Evolutionary conservation across 345 rosid genomes (phyloP).

Genomic region (Cardamine occulta): DNA sequence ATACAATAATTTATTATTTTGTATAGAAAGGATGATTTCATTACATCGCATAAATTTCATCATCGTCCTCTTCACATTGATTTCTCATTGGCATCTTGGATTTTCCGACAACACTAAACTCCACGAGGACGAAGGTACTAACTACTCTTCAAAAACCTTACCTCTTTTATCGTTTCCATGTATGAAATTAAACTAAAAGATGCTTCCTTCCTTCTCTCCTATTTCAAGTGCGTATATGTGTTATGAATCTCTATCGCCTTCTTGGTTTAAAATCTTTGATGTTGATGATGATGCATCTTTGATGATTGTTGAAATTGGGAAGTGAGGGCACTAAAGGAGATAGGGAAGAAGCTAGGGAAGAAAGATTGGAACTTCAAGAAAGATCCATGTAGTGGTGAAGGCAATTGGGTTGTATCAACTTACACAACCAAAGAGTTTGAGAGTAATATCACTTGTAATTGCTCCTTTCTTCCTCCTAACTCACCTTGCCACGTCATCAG

Average conservation of each 20-base stretch:
- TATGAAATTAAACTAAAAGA: no score
- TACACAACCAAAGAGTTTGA: conserved; percentile 49
- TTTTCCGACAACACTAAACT: conserved; percentile 35
- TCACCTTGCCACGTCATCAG: conserved; percentile 68
- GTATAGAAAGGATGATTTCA: conserved; percentile 11
- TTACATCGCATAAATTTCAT: conserved; percentile 16
- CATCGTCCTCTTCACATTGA: conserved; percentile 34
- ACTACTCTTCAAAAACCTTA: neutral
- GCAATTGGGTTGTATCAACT: conserved; percentile 51
- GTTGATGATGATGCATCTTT: neutral
- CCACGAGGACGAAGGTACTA: conserved; percentile 42
- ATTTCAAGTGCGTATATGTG: neutral
- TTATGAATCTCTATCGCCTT: no score
- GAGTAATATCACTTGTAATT: conserved; percentile 64
- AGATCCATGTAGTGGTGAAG: conserved; percentile 81
- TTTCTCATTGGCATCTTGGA: conserved; percentile 21
- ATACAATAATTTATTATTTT: conserved; percentile 23
- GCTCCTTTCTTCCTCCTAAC: conserved; percentile 45
- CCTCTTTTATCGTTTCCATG: neutral
- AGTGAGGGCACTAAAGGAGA: conserved; percentile 70
- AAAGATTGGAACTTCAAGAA: conserved; percentile 68
- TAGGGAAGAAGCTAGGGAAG: conserved; percentile 69
- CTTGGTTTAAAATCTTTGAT: neutral
- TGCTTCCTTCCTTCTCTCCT: no score
- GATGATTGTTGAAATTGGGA: conserved; percentile 27